Percentiles rank a stretch among this genome's conserved stretches.
phyloP scores from a whole-genome alignment of 2,329 filamentous ascomycete genomes.

The Aspergillus pseudoterreus region DNA sequence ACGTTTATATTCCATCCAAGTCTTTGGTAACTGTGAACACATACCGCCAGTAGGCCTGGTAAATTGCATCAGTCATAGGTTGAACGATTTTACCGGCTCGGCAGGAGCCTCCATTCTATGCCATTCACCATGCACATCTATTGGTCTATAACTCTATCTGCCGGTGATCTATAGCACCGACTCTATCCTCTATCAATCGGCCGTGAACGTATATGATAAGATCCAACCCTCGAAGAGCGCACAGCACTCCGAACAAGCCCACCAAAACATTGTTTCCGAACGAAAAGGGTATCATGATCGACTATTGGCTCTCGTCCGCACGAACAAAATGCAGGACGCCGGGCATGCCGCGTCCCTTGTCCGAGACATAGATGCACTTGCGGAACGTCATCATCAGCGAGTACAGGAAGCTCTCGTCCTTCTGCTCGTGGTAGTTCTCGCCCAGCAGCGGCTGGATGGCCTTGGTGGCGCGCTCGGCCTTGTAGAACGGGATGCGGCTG shows the following conservation, averaged over 20 bases:
- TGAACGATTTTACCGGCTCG: too few relatives aligned
- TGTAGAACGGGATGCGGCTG: slow-evolving; percentile 60
- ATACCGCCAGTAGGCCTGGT: too few relatives aligned
- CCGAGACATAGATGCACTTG: slow-evolving; percentile 48
- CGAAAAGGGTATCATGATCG: not conserved
- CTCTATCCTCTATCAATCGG: too few relatives aligned
- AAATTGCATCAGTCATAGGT: too few relatives aligned
- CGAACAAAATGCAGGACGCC: slow-evolving; percentile 20
- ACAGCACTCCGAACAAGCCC: not conserved
- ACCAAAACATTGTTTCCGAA: not conserved
- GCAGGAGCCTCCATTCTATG: too few relatives aligned
- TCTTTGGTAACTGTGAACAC: too few relatives aligned
- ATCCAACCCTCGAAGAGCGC: too few relatives aligned
- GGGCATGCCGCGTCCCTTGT: slow-evolving; percentile 9
- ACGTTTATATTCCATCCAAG: too few relatives aligned
- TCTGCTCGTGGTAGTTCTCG: slow-evolving; percentile 44
- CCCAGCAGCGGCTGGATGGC: slow-evolving; percentile 57
- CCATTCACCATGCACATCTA: too few relatives aligned
- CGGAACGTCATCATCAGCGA: slow-evolving; percentile 48
- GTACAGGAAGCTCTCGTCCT: slow-evolving; percentile 42
- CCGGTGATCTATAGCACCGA: too few relatives aligned
- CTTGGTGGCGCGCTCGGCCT: slow-evolving; percentile 56
- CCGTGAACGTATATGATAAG: too few relatives aligned
- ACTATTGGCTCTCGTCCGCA: slow-evolving; percentile 9
- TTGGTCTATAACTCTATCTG: too few relatives aligned